Base-by-base conservation (phyloP, 352 stramenopile genomes). In the Pythium pyrilobum region DNA sequence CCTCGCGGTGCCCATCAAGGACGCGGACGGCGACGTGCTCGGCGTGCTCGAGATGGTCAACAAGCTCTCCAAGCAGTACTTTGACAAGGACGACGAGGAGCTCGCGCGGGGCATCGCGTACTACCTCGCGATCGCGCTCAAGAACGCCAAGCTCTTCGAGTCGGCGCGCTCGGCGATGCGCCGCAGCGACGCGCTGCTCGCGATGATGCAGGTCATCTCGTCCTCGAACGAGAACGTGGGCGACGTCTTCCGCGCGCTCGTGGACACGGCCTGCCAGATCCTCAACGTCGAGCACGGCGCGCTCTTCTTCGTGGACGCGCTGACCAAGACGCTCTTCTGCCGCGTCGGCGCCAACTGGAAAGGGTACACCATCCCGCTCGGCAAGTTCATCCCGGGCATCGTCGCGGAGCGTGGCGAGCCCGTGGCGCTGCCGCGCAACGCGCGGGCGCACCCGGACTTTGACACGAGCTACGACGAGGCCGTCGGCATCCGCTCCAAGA, bases 1-100 rank as follows among this genome's bases (percentile, higher is more conserved):
- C 24, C 64, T 97, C 24, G 83, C 73, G 0, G 72, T 96, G 18
- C 87, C 88, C 0, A 87, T 97, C 21, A 85, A 85, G 34, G 80
- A 93, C 63, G 66, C 73, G 1, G 74, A 71, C 3, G 77, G 74
- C n/a, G 50, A 66, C 16, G 74, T 94, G 8, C 67, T 91, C 2
- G 80, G 75, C 39, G 75, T 85, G 21, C 42, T 91, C 21, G 80
- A 86, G 58, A 70, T 91, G 25, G 45, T 84, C 34, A 79, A 87
- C 59, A 88, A 87, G 42, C 55, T 76, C 11, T 67, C 72, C 2
- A 87, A 88, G 59, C 58, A 70, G 37, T 87, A 82, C 55, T 91
- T 91, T 40, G 76, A 91, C 50, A 64, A 77, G 21, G 62, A 85
- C 11, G 80, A 91, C 24, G 80, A 91, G 31, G 73, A 87, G 48